Base-by-base conservation (phyloP, 805 yeast species). In the Candida wancherniae region DNA sequence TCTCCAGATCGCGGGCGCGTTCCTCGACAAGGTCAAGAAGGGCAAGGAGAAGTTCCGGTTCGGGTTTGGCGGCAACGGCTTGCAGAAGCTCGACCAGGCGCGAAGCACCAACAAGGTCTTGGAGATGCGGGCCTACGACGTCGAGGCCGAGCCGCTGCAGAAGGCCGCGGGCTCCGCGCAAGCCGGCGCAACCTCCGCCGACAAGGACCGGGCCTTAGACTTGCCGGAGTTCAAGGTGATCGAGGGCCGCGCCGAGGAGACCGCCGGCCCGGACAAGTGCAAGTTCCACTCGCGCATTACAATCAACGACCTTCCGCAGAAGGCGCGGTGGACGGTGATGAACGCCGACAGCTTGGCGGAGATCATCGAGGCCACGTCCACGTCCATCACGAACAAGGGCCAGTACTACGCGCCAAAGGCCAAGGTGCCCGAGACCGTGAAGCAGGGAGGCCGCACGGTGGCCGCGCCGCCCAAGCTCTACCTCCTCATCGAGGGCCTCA, bases 31-130 rank as follows among this genome's bases (percentile, higher is more conserved):
- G 34, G 66, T 84, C 38, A 76, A 77, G 40, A 51, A 62, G 2
- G 95, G 94, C 0, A 77, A 79, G 32, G 74, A 62, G 19, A 80
- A 69, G 50, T 67, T 73, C 36, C 70, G 74, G 15, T 73, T 76
- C 33, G 98, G 98, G 0, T 92, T 87, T 61, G 94, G 96, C 3
- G 98, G 98, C 13, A 80, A 83, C 44, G 97, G 97, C 2, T 65
- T 88, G 31, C 90, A 80, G 25, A 81, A 80, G 40, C 60, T 88
- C 24, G 88, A 84, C 37, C 75, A 76, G 37, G 54, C 67, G 6
- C 58, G 92, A 35, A 71, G 72, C 24, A 65, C 65, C 28, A 64
- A 70, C 26, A 61, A 73, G 37, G 63, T 62, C 33, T 35, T 69
- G 18, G 81, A 80, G 45, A 58, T 74, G 31, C 61, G 60, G 35